Evolutionary conservation across 2,329 filamentous ascomycete genomes (phyloP), one percentile per base, ranked within the genome.

Genomic region (Chalaropsis thielavioides): DNA sequence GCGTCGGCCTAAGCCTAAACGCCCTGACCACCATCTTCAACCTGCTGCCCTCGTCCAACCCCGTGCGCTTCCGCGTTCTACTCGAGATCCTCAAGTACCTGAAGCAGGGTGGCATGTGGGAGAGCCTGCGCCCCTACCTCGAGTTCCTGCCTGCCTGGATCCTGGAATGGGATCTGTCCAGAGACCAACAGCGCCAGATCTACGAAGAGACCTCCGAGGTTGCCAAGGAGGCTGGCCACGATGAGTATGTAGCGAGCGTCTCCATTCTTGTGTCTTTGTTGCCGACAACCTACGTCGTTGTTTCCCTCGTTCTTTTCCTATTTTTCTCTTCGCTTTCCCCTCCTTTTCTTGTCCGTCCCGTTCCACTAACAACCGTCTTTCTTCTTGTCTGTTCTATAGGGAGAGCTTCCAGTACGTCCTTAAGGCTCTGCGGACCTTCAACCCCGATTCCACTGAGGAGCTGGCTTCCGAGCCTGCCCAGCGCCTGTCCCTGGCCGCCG

Each of bases 1-100:
- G 92, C 71, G 81, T 88, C 68, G 87, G 88, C 61, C 83, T 99
- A 69, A 90, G 91, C 69, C 87, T 97, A 71, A 91, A 90, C 70
- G 88, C 94, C 71, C 84, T 99, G 70, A 91, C 90, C 73, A 96
- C 92, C 71, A 85, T 99, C 73, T 99, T 97, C 86, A 99, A 99
- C 82, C 87, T 95, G 69, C 83, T 97, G 70, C 78, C 86, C 70
- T 78, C 86, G 68, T 80, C 86, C 72, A 87, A 91, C 73, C 86
- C 90, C 64, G 83, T 89, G 73, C 87, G 94, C 68, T 96, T 88
- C 77, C 88, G 96, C 74, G 90, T 99, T 67, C 89, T 99, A 72
- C 82, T 94, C 75, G 85, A 91, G 72, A 91, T 96, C 71, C 78
- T 97, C 69, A 87, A 87, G 71, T 89, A 96, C 71, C 84, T 96